Percentiles rank a stretch among this genome's conserved stretches.
Evolutionary conservation across 2,329 filamentous ascomycete species (phyloP).

Genomic region (Trichoderma lentiforme): DNA sequence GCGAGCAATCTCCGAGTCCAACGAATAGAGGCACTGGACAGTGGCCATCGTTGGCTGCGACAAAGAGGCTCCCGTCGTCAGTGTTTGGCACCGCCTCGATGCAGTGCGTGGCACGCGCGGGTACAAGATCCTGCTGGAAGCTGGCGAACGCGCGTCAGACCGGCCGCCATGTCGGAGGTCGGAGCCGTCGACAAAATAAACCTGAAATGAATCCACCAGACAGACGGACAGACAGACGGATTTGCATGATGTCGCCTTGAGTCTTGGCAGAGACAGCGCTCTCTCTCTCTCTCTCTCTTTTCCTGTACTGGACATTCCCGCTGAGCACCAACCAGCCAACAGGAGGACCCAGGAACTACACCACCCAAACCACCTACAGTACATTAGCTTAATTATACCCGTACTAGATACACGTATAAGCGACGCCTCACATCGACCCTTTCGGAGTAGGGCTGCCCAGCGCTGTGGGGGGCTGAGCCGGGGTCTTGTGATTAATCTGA

Average conservation of each 20-base stretch:
- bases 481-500: not conserved
- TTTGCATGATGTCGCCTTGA: not conserved
- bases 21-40: not conserved
- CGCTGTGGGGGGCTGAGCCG: not conserved
- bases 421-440: not conserved
- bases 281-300: not conserved
- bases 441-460: not conserved
- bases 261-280: not conserved
- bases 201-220: not conserved
- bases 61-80: not conserved
- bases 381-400: not conserved
- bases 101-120: not conserved
- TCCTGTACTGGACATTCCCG: not conserved
- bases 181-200: not conserved
- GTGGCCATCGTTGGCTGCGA: not conserved
- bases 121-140: not conserved
- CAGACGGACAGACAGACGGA: not conserved
- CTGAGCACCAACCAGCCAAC: too few relatives aligned
- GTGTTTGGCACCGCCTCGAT: not conserved
- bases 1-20: slow-evolving; percentile 12
- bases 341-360: not conserved
- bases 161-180: not conserved
- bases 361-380: not conserved
- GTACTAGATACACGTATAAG: not conserved
- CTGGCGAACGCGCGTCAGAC: not conserved